These are phyloP conservation scores for Blakeslea trispora DNA, from an alignment of 371 early-diverging fungal genomes.

Conservation along the genomic window DNA sequence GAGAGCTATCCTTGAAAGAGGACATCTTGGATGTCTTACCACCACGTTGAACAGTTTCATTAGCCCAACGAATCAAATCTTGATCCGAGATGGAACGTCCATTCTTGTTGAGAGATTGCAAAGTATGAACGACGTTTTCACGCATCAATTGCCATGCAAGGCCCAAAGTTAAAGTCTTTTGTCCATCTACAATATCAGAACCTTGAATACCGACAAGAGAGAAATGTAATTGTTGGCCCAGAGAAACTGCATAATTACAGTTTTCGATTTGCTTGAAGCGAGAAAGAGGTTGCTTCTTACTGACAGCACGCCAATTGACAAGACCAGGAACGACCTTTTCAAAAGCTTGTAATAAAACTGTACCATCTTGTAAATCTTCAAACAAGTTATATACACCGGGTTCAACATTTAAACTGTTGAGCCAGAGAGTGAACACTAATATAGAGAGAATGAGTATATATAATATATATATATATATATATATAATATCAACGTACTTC, in stretches of 20 bases:
- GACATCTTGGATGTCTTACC: conserved; percentile 71
- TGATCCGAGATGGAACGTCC: conserved; percentile 85
- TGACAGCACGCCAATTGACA: conserved; percentile 90
- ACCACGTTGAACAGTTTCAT: conserved; percentile 71
- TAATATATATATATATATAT: too few relatives aligned
- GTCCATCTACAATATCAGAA: conserved; percentile 91
- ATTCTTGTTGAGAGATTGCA: conserved; percentile 78
- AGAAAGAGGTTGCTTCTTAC: conserved; percentile 69
- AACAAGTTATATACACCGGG: conserved; percentile 93
- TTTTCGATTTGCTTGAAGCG: conserved; percentile 97
- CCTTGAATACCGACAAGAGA: conserved; percentile 96
- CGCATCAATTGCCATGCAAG: conserved; percentile 98
- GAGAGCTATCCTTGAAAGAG: conserved; percentile 81
- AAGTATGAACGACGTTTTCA: conserved; percentile 90
- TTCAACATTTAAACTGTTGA: conserved; percentile 93
- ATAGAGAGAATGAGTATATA: too few relatives aligned
- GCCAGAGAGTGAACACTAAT: conserved; percentile 94
- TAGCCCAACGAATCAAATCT: conserved; percentile 95
- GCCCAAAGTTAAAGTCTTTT: conserved; percentile 81
- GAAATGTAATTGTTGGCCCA: conserved; percentile 86
- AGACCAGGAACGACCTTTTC: conserved; percentile 89
- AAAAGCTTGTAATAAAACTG: conserved; percentile 86
- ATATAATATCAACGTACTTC: conserved; percentile 61
- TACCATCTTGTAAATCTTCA: conserved; percentile 83
- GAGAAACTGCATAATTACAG: conserved; percentile 86